Percentiles rank a stretch among this genome's conserved stretches.
These are phyloP conservation scores for Centrapalus pauciflorus DNA, from an alignment of 129 eudicot species.

Conservation along the genomic window DNA sequence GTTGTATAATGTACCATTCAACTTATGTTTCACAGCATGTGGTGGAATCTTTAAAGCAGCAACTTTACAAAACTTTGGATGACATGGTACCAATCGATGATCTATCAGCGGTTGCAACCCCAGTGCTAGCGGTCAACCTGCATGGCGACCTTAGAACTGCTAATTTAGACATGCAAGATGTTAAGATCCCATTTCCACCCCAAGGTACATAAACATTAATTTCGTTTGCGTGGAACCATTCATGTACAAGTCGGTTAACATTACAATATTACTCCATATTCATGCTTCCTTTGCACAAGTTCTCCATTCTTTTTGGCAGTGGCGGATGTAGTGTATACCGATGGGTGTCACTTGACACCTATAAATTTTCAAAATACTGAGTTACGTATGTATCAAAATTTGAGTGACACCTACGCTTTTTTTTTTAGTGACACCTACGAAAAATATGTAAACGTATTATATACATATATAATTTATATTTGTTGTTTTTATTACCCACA, in stretches of 20 bases:
- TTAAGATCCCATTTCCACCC: constrained; percentile 13
- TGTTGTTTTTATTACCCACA: too few species aligned
- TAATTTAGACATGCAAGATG: constrained; percentile 21
- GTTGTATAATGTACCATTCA: not conserved
- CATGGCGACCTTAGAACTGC: constrained; percentile 20
- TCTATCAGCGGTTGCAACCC: constrained; percentile 30
- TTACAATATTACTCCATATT: constrained; percentile 3
- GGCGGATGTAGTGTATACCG: too few species aligned
- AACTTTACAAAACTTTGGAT: constrained; percentile 26
- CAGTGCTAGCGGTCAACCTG: constrained; percentile 25
- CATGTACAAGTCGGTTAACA: constrained; percentile 3
- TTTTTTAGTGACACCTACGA: too few species aligned
- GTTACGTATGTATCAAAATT: too few species aligned
- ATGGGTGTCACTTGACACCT: too few species aligned
- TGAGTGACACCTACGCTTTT: too few species aligned
- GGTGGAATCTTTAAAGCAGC: constrained; percentile 46
- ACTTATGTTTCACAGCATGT: constrained; percentile 29
- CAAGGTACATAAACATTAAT: constrained; percentile 36
- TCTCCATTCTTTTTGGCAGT: not conserved
- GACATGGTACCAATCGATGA: constrained; percentile 28
- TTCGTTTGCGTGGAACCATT: not conserved
- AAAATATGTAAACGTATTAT: too few species aligned
- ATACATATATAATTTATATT: too few species aligned
- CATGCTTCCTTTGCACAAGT: not conserved
- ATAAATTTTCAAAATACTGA: too few species aligned